Conservation (phyloP, 805 yeast genomes). For the Pichia cephalocereana region DNA sequence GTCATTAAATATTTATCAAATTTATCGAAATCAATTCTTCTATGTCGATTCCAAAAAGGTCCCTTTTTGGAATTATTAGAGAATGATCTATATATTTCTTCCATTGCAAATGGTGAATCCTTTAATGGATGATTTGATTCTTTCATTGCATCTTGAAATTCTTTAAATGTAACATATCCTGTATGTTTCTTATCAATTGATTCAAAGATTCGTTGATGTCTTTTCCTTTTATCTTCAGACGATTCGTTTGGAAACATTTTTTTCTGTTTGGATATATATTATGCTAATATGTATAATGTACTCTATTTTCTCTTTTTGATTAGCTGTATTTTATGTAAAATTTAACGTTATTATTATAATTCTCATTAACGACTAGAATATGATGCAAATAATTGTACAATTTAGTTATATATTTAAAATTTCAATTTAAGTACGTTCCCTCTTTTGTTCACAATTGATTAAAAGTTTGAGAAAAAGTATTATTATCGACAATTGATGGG, state of each 20-base stretch:
- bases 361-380: no score
- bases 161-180: constrained; percentile 42
- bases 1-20: constrained; percentile 54
- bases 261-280: no score
- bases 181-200: constrained; percentile 34
- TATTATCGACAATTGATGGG: no score
- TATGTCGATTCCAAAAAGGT: constrained; percentile 7
- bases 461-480: no score
- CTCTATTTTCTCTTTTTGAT: no score
- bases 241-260: constrained; percentile 13
- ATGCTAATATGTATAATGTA: no score
- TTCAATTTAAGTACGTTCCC: no score
- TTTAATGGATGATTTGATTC: constrained; percentile 55
- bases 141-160: constrained; percentile 38
- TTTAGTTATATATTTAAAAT: no score
- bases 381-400: no score
- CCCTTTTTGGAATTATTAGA: constrained; percentile 7
- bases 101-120: constrained; percentile 49
- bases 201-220: constrained; percentile 34
- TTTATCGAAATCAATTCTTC: constrained; percentile 53
- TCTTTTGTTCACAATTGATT: no score
- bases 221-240: constrained; percentile 16
- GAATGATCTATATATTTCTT: constrained; percentile 47
- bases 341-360: no score
- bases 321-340: no score